Evolutionary conservation across 148 eudicot genomes (phyloP).

Genomic region (Cornus suecica): DNA sequence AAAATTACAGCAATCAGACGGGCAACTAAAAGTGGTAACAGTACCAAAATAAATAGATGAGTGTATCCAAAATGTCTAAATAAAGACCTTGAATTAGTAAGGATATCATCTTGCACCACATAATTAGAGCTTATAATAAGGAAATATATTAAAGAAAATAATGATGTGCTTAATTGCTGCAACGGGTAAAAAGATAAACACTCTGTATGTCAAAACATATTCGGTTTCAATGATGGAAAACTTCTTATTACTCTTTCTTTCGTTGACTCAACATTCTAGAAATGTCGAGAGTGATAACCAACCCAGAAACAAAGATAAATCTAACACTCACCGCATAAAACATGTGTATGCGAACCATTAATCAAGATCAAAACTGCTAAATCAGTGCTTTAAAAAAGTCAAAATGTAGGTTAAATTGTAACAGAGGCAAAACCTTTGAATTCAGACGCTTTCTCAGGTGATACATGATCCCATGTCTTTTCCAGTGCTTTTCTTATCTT

Average conservation of each 20-base stretch:
- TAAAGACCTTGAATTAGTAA: neutral
- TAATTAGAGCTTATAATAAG: neutral
- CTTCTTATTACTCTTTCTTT: neutral
- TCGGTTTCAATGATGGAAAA: no score
- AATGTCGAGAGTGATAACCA: neutral
- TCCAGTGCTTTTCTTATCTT: no score
- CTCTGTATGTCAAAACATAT: neutral
- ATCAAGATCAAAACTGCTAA: neutral
- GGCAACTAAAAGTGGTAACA: neutral
- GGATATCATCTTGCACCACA: neutral
- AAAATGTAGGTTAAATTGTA: neutral
- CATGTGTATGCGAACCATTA: neutral
- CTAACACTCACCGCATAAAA: neutral
- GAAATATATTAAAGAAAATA: neutral
- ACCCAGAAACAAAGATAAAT: neutral
- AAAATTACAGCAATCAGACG: no score
- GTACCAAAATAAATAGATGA: no score
- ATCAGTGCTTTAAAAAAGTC: neutral
- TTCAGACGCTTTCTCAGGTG: no score
- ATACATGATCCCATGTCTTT: no score
- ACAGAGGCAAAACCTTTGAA: constrained; percentile 43
- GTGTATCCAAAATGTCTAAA: neutral
- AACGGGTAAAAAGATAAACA: no score
- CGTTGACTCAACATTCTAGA: neutral
- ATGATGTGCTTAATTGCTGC: neutral